Conservation (phyloP, 2,329 filamentous ascomycete genomes). For the Alternaria viburni region DNA sequence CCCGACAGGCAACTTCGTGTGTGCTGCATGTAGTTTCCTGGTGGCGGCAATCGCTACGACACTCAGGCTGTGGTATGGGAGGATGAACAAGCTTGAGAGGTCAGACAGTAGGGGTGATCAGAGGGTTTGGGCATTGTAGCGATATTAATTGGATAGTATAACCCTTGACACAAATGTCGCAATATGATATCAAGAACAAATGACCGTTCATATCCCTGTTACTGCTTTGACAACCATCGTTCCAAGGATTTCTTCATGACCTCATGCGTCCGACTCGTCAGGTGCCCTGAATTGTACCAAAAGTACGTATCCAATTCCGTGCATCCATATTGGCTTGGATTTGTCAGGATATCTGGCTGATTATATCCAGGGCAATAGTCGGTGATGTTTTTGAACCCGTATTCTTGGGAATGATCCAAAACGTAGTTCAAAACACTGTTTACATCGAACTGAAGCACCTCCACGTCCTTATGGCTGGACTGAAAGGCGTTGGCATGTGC, state of each 20-base stretch:
- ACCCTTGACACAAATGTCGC: background rate
- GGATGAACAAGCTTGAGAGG: conserved; percentile 4
- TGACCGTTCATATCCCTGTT: background rate
- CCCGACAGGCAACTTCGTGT: background rate
- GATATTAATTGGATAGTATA: background rate
- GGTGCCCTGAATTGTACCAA: conserved; percentile 58
- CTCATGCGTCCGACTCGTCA: conserved; percentile 52
- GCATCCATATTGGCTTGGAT: conserved; percentile 56
- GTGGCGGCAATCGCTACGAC: background rate
- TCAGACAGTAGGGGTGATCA: conserved; percentile 1
- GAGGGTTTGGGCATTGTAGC: conserved; percentile 4
- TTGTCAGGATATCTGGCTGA: conserved; percentile 53
- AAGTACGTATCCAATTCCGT: conserved; percentile 53
- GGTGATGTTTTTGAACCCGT: conserved; percentile 56
- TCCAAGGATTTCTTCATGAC: conserved; percentile 41
- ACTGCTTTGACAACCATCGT: conserved; percentile 25
- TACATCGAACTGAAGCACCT: conserved; percentile 54
- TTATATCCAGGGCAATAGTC: conserved; percentile 54
- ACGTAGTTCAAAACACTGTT: conserved; percentile 52
- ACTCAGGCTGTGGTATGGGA: conserved; percentile 1
- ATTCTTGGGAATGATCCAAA: conserved; percentile 50
- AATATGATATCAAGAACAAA: background rate
- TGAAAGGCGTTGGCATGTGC: conserved; percentile 47
- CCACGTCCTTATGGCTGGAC: conserved; percentile 37
- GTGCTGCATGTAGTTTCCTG: background rate